Base-by-base conservation (phyloP, 139 green algal genomes). In the Diplosphaera chodatii region DNA sequence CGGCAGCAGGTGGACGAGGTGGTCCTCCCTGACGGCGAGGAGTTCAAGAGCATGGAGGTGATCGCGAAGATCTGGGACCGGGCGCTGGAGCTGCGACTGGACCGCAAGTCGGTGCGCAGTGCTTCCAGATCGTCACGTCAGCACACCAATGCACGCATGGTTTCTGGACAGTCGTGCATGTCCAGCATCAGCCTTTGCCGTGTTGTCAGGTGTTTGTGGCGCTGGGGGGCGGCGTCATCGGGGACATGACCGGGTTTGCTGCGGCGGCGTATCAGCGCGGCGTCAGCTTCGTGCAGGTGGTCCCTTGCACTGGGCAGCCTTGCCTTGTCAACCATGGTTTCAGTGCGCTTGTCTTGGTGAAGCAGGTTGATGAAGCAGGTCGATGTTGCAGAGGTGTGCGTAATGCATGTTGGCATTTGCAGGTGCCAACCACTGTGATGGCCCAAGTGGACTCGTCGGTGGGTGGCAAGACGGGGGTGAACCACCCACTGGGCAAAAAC, bases 401-500 rank as follows among this genome's bases (percentile, higher is more conserved):
- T n/a, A n/a, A n/a, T n/a, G n/a, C n/a, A n/a, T n/a, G n/a, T n/a
- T n/a, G n/a, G n/a, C n/a, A n/a, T n/a, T n/a, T 72, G 63, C 83
- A 94, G 85, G 81, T 98, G 25, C 95, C 95, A 32, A 99, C 95
- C 15, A 98, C 95, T 0, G 87, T 99, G 29, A 98, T 99, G 94
- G 82, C 95, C 0, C 92, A 97, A 78, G 96, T 99, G 29, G 96
- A 99, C 79, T 97, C 89, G 4, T 97, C 91, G 23, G 96, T 99
- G 20, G 96, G 96, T 28, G 96, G 96, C 76, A 99, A 99, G 78
- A 99, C 96, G 10, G 85, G 85, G 33, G 96, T 99, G 8, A 99
- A 99, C 87, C 96, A 99, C 79, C 88, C 94, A 4, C 78, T 97
- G 71, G 96, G 94, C 64, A 99, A 99, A 82, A 99, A 99, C 88